Evolutionary conservation across 116 monocot species (phyloP).

Genomic region (Iris pallida): DNA sequence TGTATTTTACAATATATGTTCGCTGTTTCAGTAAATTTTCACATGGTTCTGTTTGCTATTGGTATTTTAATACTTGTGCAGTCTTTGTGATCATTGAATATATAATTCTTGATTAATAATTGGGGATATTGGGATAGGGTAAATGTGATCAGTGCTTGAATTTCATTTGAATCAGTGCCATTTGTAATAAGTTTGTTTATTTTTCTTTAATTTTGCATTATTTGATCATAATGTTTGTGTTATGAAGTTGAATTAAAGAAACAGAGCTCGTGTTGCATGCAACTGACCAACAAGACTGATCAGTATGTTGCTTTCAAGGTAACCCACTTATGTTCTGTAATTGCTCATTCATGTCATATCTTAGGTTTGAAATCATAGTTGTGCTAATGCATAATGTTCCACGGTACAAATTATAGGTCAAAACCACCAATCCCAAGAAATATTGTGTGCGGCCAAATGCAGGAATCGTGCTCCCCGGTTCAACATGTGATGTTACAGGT

Average conservation of each 20-base stretch:
- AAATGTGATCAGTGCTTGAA: neutral
- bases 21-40: too few relatives aligned
- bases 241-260: constrained; percentile 43
- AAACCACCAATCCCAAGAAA: constrained; percentile 87
- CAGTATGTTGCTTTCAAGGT: constrained; percentile 32
- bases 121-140: neutral
- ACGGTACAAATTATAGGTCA: constrained; percentile 42
- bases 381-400: neutral
- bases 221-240: constrained; percentile 6
- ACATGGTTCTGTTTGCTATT: neutral
- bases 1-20: too few relatives aligned
- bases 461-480: constrained; percentile 57
- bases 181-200: neutral
- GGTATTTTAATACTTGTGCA: neutral
- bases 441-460: constrained; percentile 81
- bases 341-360: neutral
- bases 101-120: neutral
- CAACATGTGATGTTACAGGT: constrained; percentile 68
- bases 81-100: neutral
- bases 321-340: neutral
- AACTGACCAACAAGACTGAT: constrained; percentile 41
- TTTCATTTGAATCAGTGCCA: neutral
- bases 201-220: neutral
- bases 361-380: neutral
- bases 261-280: constrained; percentile 51